Percentiles rank a stretch among this genome's conserved stretches.
Evolutionary conservation across 352 stramenopile species (phyloP).

Genomic region (Phytophthora boehmeriae): DNA sequence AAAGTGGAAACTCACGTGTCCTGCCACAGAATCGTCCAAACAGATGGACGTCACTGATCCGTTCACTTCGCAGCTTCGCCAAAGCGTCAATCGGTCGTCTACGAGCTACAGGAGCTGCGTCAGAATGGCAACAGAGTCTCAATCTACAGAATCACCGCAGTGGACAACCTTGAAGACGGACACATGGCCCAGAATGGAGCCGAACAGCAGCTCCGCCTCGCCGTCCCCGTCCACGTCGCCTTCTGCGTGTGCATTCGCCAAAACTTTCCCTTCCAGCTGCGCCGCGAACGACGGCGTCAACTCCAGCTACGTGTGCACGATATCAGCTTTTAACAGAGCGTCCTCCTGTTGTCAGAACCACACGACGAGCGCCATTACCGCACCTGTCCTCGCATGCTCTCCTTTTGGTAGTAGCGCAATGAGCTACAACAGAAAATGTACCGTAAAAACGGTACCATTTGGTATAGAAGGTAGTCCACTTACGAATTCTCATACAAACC

Average conservation of each 20-base stretch:
- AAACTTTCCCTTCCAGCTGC: constrained; percentile 69
- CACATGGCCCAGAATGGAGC: constrained; percentile 64
- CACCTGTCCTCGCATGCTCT: background rate
- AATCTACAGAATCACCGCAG: background rate
- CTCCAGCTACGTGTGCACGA: constrained; percentile 53
- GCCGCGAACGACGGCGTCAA: constrained; percentile 62
- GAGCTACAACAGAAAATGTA: background rate
- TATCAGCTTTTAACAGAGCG: background rate
- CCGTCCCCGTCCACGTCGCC: constrained; percentile 75
- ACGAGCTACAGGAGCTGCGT: constrained; percentile 37
- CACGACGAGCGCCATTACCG: background rate
- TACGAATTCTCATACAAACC: background rate
- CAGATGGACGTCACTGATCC: constrained; percentile 78
- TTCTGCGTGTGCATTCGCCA: constrained; percentile 70
- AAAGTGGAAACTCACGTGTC: constrained; percentile 39
- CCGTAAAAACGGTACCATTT: background rate
- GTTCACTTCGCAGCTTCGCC: constrained; percentile 63
- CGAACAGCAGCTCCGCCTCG: constrained; percentile 67
- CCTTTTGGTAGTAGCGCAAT: background rate
- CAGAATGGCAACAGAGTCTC: background rate
- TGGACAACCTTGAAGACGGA: constrained; percentile 67
- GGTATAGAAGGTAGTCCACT: no score
- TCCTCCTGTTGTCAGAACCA: no score
- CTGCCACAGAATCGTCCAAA: constrained; percentile 42
- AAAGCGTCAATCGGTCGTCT: constrained; percentile 55